Conservation (phyloP, 78 protist species). For the Isochrysis galbana region DNA sequence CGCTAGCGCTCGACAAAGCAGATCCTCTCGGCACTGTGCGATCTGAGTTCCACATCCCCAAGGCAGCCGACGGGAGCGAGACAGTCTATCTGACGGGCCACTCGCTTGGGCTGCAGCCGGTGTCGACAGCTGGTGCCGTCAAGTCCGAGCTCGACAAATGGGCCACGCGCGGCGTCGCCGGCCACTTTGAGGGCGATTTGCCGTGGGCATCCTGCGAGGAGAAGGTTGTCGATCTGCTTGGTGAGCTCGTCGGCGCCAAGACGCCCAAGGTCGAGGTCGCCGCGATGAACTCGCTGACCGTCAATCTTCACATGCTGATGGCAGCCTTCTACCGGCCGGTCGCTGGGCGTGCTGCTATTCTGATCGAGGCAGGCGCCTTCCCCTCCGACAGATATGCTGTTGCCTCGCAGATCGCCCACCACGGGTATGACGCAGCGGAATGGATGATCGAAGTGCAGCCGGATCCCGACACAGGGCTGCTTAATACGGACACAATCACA, state of each 20-base stretch:
- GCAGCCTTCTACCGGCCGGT: conserved; percentile 83
- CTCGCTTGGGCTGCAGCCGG: conserved; percentile 85
- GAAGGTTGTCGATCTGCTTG: background rate
- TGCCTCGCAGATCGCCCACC: conserved; percentile 62
- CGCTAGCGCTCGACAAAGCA: no score
- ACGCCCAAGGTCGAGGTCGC: background rate
- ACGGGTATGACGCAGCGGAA: conserved; percentile 67
- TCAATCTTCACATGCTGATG: conserved; percentile 85
- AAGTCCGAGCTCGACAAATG: conserved; percentile 55
- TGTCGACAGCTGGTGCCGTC: conserved; percentile 16
- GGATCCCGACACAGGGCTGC: conserved; percentile 42
- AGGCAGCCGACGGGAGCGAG: no score
- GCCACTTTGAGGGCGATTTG: conserved; percentile 58
- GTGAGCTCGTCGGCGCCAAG: background rate
- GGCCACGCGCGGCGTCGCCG: conserved; percentile 52
- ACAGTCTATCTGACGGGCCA: conserved; percentile 86
- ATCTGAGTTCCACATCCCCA: no score
- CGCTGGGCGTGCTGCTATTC: conserved; percentile 63
- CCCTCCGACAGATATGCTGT: conserved; percentile 80
- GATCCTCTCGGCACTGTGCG: no score
- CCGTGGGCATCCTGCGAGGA: conserved; percentile 83
- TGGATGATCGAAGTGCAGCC: conserved; percentile 53
- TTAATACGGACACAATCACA: conserved; percentile 56
- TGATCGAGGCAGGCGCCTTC: conserved; percentile 86
- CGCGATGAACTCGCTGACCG: conserved; percentile 81